Evolutionary conservation across 2,329 filamentous ascomycete species (phyloP).

Genomic region (Stagonosporopsis vannaccii): DNA sequence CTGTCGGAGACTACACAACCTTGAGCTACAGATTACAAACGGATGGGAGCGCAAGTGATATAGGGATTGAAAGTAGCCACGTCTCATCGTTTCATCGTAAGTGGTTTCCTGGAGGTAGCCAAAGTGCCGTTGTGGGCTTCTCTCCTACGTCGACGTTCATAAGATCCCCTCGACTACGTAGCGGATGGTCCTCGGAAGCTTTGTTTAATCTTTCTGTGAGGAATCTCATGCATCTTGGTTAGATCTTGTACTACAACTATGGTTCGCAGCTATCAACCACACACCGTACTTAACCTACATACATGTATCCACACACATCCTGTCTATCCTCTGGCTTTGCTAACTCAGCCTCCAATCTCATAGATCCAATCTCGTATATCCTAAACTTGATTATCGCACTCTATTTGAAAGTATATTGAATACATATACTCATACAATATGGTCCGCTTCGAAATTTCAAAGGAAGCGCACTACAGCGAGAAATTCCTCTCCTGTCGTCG

Average conservation of each 20-base stretch:
- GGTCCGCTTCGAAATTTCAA: neutral
- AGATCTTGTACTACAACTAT: neutral
- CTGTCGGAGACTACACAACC: slow-evolving; percentile 5
- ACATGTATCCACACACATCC: neutral
- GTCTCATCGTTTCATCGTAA: too few species aligned
- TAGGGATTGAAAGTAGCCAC: too few species aligned
- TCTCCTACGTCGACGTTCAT: neutral
- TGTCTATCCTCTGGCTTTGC: neutral
- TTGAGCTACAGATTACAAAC: neutral
- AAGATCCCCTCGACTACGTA: neutral
- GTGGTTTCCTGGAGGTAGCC: neutral
- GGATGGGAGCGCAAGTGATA: neutral
- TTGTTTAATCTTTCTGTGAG: neutral
- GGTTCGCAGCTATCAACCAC: neutral
- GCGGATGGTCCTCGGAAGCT: neutral
- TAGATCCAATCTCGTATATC: neutral
- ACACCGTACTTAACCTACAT: neutral
- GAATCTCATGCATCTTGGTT: neutral
- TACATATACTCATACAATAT: neutral
- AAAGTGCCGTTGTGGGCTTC: neutral
- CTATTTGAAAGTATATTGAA: too few species aligned
- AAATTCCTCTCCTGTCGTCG: neutral
- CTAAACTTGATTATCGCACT: neutral
- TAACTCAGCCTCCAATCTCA: neutral
- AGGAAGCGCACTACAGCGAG: neutral